Evolutionary conservation across 2,329 filamentous ascomycete genomes (phyloP).

Genomic region (Colletotrichum sp.): DNA sequence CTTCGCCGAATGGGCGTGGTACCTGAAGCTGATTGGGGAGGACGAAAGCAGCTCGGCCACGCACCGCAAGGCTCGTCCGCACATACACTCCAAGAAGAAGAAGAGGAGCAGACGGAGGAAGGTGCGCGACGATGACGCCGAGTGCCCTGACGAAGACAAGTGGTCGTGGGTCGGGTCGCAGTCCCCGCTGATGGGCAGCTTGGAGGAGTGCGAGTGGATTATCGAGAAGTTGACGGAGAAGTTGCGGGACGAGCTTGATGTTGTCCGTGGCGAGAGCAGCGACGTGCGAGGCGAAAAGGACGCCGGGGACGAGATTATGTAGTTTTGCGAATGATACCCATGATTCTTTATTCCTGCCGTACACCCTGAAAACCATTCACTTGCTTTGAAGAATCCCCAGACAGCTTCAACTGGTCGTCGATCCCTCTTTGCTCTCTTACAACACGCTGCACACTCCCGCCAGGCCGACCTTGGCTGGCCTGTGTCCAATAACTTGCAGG

Average conservation of each 20-base stretch:
- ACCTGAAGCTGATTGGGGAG: conserved; percentile 76
- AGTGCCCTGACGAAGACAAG: conserved; percentile 34
- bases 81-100: conserved; percentile 17
- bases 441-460: neutral
- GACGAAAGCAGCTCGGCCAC: conserved; percentile 57
- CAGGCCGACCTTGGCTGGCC: neutral
- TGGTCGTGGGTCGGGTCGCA: conserved; percentile 78
- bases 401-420: neutral
- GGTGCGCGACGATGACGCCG: conserved; percentile 12
- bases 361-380: neutral
- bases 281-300: conserved; percentile 46
- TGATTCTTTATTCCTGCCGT: neutral
- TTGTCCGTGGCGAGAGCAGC: conserved; percentile 25
- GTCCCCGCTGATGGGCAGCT: conserved; percentile 71
- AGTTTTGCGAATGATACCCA: neutral
- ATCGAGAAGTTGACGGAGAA: conserved; percentile 65
- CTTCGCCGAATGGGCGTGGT: conserved; percentile 89
- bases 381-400: neutral
- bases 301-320: conserved; percentile 15
- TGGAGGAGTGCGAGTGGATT: conserved; percentile 76
- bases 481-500: neutral
- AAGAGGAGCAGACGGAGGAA: conserved; percentile 22
- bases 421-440: neutral
- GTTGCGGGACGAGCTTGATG: conserved; percentile 60
- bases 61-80: conserved; percentile 47